Conservation (phyloP, 164 flowering plant genomes). For the Dillenia suffruticosa region DNA sequence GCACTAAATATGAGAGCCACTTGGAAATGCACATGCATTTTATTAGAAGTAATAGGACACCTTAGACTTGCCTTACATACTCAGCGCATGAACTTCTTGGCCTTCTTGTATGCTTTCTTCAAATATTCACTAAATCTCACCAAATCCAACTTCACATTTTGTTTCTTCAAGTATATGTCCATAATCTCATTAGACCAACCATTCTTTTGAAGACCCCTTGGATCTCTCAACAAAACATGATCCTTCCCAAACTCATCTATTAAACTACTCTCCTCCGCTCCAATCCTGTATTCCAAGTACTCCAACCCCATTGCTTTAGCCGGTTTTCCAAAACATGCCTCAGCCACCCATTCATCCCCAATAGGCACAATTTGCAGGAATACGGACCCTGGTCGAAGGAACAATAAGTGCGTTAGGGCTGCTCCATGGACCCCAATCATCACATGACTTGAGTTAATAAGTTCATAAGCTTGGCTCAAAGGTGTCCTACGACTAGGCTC, state of each 20-base stretch:
- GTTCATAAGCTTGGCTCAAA: constrained; percentile 21
- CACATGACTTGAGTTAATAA: constrained; percentile 43
- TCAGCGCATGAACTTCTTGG: constrained; percentile 20
- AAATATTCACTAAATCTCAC: constrained; percentile 23
- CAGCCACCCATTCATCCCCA: constrained; percentile 32
- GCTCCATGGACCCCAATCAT: constrained; percentile 55
- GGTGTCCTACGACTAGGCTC: constrained; percentile 25
- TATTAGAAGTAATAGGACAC: no score
- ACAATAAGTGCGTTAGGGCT: constrained; percentile 33
- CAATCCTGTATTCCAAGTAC: constrained; percentile 37
- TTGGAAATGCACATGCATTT: no score
- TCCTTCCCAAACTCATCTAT: constrained; percentile 34
- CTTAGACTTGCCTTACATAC: constrained; percentile 1
- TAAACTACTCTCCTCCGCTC: constrained; percentile 37
- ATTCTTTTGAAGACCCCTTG: constrained; percentile 16
- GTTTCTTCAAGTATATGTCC: constrained; percentile 42
- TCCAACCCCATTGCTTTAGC: constrained; percentile 28
- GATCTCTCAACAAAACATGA: constrained; percentile 36
- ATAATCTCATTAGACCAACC: constrained; percentile 20
- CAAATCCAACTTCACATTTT: constrained; percentile 46
- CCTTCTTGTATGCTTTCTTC: constrained; percentile 22
- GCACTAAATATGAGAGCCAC: no score
- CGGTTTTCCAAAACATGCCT: constrained; percentile 24
- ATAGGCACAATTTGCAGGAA: constrained; percentile 39
- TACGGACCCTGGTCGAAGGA: constrained; percentile 32